Base-by-base conservation (phyloP, 2,329 filamentous ascomycete genomes). In the Sarocladiaceae sp. region DNA sequence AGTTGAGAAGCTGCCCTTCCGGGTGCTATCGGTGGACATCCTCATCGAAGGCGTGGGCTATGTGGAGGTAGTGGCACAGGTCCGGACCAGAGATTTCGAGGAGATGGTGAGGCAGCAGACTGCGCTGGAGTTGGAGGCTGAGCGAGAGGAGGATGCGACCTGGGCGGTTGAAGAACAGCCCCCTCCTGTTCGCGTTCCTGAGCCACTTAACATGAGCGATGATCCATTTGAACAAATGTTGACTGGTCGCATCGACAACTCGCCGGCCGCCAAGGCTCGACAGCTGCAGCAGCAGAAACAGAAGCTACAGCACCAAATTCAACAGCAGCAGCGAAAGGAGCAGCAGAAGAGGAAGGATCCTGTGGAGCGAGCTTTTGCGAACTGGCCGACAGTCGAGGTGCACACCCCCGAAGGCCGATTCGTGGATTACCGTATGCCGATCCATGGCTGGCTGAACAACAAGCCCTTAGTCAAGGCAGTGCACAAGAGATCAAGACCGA, bases 11-110 rank as follows among this genome's bases (percentile, higher is more conserved):
- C 68, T 97, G 4, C 88, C 89, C 0, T 98, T 90, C 63, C 76
- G 78, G 12, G 80, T 97, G 2, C 73, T 93, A 48, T 80, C 84
- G 7, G 76, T 83, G 1, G 94, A 98, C 58, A 80, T 98, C 19
- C 68, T 98, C 12, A 81, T 98, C 41, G 91, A 97, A 61, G 89
- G 93, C 2, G 83, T 89, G 20, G 93, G 93, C 6, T 98, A 94
- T 86, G 76, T 98, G 2, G 93, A 98, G 64, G 63, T 98, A 32
- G 82, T 82, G 1, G 83, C 83, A 3, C 91, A 98, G 64, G 79
- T 94, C 9, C 79, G 91, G 42, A 77, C 72, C 13, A 75, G 64
- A 56, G 68, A 73, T 47, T 35, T 58, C 19, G 50, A 61, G 27
- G 40, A 37, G n/a, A 33, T 26, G 7, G 18, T 43, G 39, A 45